Base-by-base conservation (phyloP, 805 yeast genomes). In the Debaryomyces hansenii region DNA sequence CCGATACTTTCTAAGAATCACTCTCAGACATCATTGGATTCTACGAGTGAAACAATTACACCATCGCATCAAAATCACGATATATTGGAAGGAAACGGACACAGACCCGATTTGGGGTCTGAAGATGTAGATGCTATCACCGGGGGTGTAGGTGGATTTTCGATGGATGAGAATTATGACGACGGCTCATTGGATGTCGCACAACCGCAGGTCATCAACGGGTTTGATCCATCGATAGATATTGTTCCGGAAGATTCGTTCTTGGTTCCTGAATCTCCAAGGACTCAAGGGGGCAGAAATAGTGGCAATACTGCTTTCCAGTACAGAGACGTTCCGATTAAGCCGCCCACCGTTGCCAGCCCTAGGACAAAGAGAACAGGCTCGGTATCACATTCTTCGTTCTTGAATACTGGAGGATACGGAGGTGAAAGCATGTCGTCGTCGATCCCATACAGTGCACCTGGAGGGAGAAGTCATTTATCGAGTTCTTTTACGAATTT, bases 381-480 rank as follows among this genome's bases (percentile, higher is more conserved):
- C 50, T 71, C 76, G 9, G 59, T 68, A 24, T 60, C 71, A 7
- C 76, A 72, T 52, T 61, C 72, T 32, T 69, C 74, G 16, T 72
- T 70, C 47, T 56, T 63, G 42, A 58, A 66, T 42, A 51, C 57
- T 20, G 64, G 63, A 14, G 66, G 66, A 42, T 64, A 66, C 49
- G 67, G 67, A 20, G 55, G 61, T 34, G 77, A 73, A 48, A 68
- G 72, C 48, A 69, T 84, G 53, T 79, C 87, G 4, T 70, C 81
- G 20, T 74, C 81, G 34, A 84, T 85, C 41, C 90, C 90, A 1
- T 85, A 84, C 62, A 74, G 85, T 6, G 89, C 83, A 1, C 90
- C 90, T 1, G 87, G 87, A 20, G 85, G 87, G 7, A 75, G 66
- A 39, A 51, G 54, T 21, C 46, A 46, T 5, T 42, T 51, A 39